phyloP scores from a whole-genome alignment of 2,329 filamentous ascomycete genomes.

The Didymella pinodella region DNA sequence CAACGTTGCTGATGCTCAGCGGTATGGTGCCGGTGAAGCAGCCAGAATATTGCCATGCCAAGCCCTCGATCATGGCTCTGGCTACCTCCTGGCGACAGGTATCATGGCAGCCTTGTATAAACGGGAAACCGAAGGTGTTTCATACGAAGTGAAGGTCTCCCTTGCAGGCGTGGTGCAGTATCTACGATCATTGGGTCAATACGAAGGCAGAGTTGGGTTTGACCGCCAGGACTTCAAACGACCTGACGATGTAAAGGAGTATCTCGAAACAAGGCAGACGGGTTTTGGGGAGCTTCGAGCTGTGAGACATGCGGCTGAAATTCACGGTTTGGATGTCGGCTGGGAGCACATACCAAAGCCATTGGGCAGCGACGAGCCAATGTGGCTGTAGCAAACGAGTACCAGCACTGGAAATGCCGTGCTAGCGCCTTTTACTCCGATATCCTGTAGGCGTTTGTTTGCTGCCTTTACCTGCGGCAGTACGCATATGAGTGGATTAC shows the following conservation, averaged over 20 bases:
- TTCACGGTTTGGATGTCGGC: constrained; percentile 57
- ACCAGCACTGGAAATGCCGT: neutral
- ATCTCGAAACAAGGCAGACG: constrained; percentile 56
- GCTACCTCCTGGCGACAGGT: constrained; percentile 64
- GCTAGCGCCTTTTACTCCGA: too few relatives aligned
- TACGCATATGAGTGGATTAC: neutral
- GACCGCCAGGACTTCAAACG: constrained; percentile 44
- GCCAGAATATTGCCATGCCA: constrained; percentile 61
- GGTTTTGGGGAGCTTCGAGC: constrained; percentile 59
- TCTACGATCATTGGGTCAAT: constrained; percentile 63
- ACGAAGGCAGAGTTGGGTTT: constrained; percentile 56
- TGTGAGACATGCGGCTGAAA: constrained; percentile 58
- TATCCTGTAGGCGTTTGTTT: neutral
- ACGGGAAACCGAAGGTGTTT: constrained; percentile 55
- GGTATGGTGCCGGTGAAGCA: constrained; percentile 51
- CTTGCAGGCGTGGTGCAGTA: constrained; percentile 65
- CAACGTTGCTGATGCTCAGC: constrained; percentile 63
- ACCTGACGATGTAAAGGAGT: constrained; percentile 44
- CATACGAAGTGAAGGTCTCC: constrained; percentile 63
- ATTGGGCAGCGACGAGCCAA: constrained; percentile 57
- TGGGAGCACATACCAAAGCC: constrained; percentile 63
- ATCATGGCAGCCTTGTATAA: constrained; percentile 62
- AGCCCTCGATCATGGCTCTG: constrained; percentile 64
- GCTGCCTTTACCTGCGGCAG: neutral
- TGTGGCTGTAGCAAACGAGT: constrained; percentile 43